Conservation (phyloP, 257 asterid genomes). For the Solanum medicagineum region DNA sequence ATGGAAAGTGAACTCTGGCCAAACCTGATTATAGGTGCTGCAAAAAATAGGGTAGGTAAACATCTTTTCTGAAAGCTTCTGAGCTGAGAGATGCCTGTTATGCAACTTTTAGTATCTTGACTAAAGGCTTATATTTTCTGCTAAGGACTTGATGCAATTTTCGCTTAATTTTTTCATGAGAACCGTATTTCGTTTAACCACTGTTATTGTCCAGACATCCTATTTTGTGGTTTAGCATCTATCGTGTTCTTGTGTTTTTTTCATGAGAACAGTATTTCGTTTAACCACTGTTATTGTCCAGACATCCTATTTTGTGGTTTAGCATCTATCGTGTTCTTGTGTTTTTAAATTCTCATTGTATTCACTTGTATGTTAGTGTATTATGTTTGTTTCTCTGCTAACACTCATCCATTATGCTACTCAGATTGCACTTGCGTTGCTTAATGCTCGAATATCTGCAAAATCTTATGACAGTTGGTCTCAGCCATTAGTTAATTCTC, state of each 20-base stretch:
- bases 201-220: not conserved
- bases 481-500: slow-evolving; percentile 37
- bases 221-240: not conserved
- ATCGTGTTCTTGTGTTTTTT: not conserved
- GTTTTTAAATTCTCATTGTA: not conserved
- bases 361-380: not conserved
- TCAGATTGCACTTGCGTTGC: slow-evolving; percentile 65
- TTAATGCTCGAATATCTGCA: slow-evolving; percentile 75
- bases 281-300: not conserved
- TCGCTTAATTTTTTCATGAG: not conserved
- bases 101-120: not conserved
- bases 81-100: not conserved
- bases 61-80: not conserved
- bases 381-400: not conserved
- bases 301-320: not conserved
- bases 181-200: not conserved
- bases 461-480: slow-evolving; percentile 67
- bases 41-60: slow-evolving; percentile 47
- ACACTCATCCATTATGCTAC: not conserved
- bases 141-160: not conserved
- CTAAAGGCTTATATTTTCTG: not conserved
- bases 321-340: not conserved
- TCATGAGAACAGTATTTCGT: not conserved
- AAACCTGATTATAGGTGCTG: slow-evolving; percentile 75
- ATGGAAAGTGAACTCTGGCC: slow-evolving; percentile 96